Evolutionary conservation across 306 rosid species (phyloP), one percentile per base, ranked within the genome.

Genomic region (Arachis hypogaea): DNA sequence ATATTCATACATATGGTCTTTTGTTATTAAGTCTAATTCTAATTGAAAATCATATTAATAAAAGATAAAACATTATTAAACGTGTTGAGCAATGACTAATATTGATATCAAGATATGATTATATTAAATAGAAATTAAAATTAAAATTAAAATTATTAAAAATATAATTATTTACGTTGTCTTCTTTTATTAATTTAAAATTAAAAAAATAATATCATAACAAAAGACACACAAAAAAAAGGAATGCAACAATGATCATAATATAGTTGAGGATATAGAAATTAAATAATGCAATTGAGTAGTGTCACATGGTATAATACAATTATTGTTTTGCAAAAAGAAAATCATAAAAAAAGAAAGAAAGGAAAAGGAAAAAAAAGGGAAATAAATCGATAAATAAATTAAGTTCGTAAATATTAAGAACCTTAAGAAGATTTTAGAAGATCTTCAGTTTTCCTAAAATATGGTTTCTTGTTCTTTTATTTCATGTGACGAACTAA

Each of bases 401-500:
- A 33, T 33, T 33, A 33, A 74, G 76, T 72, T 70, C 66, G 71
- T 47, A 58, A 82, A 33, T 4, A 33, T 33, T 76, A 73, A 84
- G 72, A 88, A 90, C 85, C 86, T 85, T 81, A 64, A 69, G 65
- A 81, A 82, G 83, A 87, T 86, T 86, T 78, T 77, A 58, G 69
- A 75, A 77, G 83, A 87, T 90, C 89, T 81, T 86, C 86, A 77
- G 28, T 73, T 87, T 76, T 70, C 63, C 54, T 18, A 46, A 63
- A 66, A 61, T 66, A 66, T 66, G 76, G 40, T 72, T 70, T 55
- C 16, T 80, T 77, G 59, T 76, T 81, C 67, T 50, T 81, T 51
- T 76, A 66, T 81, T 66, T 77, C 82, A 68, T 80, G 83, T 81
- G 85, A 74, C 84, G 7, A 83, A 64, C 67, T 63, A 67, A 66